phyloP scores from a whole-genome alignment of 2,329 filamentous ascomycete genomes.

The Pseudogymnoascus sp. region DNA sequence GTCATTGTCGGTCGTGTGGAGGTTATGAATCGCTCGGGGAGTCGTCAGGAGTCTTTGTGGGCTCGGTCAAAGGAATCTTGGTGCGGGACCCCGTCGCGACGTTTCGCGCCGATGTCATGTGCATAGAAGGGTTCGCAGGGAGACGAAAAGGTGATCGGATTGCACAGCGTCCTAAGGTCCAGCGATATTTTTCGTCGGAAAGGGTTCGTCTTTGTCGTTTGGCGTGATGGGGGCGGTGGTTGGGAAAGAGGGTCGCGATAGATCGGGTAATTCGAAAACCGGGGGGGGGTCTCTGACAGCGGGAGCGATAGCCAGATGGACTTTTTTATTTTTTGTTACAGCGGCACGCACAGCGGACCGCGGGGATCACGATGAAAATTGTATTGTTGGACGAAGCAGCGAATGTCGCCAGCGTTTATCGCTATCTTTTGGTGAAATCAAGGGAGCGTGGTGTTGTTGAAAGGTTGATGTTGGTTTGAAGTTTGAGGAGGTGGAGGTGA shows the following conservation, averaged over 20 bases:
- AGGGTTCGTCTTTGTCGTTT: not conserved
- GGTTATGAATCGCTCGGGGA: not conserved
- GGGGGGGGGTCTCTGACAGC: constrained; percentile 4
- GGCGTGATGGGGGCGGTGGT: not conserved
- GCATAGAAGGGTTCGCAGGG: not conserved
- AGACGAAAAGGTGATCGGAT: not conserved
- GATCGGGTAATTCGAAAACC: constrained; percentile 1
- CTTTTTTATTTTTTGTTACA: not conserved
- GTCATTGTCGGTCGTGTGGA: constrained; percentile 34
- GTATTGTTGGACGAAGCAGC: not conserved
- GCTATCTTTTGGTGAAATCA: not conserved
- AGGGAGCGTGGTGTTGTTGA: not conserved
- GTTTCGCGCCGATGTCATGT: constrained; percentile 1
- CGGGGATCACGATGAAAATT: not conserved
- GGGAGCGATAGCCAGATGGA: constrained; percentile 4
- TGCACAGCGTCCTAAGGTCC: not conserved
- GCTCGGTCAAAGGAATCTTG: not conserved
- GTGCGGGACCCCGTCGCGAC: not conserved
- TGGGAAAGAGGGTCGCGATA: constrained; percentile 9
- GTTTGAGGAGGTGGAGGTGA: not conserved
- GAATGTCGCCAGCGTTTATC: not conserved
- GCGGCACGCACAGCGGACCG: not conserved
- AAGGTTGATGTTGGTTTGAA: not conserved
- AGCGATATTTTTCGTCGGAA: not conserved
- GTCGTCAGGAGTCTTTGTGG: not conserved